Evolutionary conservation across 163 green algal genomes (phyloP).

Genomic region (Scenedesmus sp.): DNA sequence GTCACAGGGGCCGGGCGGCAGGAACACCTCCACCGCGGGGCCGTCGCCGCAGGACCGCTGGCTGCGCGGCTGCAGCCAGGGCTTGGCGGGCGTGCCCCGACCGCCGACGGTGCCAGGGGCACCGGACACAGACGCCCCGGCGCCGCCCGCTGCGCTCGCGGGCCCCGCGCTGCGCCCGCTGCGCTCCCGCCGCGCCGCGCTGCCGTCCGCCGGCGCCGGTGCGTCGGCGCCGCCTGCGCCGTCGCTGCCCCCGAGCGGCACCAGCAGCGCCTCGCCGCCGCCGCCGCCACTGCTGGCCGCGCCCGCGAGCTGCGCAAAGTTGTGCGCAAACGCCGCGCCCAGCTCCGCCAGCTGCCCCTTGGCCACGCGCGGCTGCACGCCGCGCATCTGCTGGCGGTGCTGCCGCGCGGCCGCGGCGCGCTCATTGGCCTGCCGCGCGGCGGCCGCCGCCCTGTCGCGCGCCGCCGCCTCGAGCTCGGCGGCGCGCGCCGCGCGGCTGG

Average conservation of each 20-base stretch:
- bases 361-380: neutral
- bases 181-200: no score
- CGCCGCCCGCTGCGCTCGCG: no score
- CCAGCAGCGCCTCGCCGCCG: neutral
- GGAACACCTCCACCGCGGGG: no score
- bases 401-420: neutral
- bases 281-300: neutral
- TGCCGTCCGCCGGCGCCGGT: no score
- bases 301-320: neutral
- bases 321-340: constrained; percentile 20
- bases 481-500: neutral
- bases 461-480: constrained; percentile 15
- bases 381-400: constrained; percentile 34
- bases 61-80: neutral
- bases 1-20: no score
- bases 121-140: no score
- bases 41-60: no score
- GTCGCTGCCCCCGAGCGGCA: no score
- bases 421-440: neutral
- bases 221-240: no score
- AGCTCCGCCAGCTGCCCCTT: constrained; percentile 24
- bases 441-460: neutral
- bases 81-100: no score
- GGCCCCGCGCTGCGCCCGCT: no score
- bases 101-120: no score